Percentiles rank a stretch among this genome's conserved stretches.
Conservation (phyloP, 768 basidiomycete species). For the Suillus placidus region DNA sequence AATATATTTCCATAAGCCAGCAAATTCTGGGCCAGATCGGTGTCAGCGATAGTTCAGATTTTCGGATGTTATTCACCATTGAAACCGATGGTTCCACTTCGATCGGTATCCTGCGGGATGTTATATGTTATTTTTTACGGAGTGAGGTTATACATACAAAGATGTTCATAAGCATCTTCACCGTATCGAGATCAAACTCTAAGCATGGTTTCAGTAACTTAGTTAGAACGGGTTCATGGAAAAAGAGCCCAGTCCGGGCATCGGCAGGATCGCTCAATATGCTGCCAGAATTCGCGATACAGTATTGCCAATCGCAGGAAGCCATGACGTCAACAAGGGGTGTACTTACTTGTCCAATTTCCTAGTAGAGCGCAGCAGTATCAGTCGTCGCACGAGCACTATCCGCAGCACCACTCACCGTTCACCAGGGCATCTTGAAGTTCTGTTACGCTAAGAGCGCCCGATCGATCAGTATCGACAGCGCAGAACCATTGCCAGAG, state of each 20-base stretch:
- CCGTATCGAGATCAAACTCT: conserved; percentile 86
- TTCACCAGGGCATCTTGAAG: conserved; percentile 78
- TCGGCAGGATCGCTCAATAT: neutral
- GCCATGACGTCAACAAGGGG: neutral
- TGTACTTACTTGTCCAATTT: conserved; percentile 73
- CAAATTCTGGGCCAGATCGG: conserved; percentile 55
- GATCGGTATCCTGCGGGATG: conserved; percentile 65
- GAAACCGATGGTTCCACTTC: conserved; percentile 81
- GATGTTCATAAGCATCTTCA: conserved; percentile 86
- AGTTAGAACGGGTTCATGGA: conserved; percentile 2
- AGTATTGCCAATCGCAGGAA: neutral
- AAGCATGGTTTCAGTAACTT: neutral
- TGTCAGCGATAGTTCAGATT: neutral
- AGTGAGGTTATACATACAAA: conserved; percentile 55
- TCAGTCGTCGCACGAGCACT: conserved; percentile 4
- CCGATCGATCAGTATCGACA: conserved; percentile 58
- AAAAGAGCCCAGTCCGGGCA: neutral
- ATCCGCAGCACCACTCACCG: conserved; percentile 42
- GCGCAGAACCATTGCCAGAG: conserved; percentile 76
- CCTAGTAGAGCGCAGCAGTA: conserved; percentile 49
- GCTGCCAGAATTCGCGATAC: neutral
- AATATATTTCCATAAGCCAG: conserved; percentile 84
- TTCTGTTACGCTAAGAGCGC: conserved; percentile 55
- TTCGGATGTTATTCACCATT: conserved; percentile 43
- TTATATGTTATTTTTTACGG: neutral